phyloP scores from a whole-genome alignment of 2,329 filamentous ascomycete genomes.

The Aspergillus transmontanensis region DNA sequence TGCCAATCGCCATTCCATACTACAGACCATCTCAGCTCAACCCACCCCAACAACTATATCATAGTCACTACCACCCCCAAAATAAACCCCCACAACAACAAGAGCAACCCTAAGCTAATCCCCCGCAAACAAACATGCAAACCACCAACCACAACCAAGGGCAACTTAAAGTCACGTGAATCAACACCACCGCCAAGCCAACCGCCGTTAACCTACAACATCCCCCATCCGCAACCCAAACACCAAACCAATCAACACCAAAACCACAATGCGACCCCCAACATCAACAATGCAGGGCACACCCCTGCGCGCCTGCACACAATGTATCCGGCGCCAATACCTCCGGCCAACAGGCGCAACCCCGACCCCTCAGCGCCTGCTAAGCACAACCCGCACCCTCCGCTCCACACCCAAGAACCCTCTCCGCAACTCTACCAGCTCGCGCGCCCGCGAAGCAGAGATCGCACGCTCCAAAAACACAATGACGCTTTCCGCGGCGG shows the following conservation, averaged over 20 bases:
- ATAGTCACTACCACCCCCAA: neutral
- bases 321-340: constrained; percentile 28
- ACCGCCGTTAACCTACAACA: neutral
- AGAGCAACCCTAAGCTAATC: neutral
- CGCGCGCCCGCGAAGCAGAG: constrained; percentile 23
- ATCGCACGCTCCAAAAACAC: constrained; percentile 33
- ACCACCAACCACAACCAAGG: neutral
- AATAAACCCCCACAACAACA: neutral
- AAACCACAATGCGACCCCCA: constrained; percentile 15
- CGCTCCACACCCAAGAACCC: constrained; percentile 32
- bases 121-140: neutral
- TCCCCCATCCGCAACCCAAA: neutral
- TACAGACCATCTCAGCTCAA: neutral
- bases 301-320: constrained; percentile 31
- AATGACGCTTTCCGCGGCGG: constrained; percentile 37
- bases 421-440: constrained; percentile 28
- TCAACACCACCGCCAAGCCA: neutral
- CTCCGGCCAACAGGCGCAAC: constrained; percentile 10
- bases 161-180: neutral
- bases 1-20: neutral
- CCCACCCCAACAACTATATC: neutral
- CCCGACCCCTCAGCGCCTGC: constrained; percentile 15
- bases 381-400: constrained; percentile 33
- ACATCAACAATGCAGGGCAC: constrained; percentile 12
- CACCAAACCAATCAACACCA: neutral